Evolutionary conservation across 2,329 filamentous ascomycete genomes (phyloP).

Genomic region (Aspergillus vadensis): DNA sequence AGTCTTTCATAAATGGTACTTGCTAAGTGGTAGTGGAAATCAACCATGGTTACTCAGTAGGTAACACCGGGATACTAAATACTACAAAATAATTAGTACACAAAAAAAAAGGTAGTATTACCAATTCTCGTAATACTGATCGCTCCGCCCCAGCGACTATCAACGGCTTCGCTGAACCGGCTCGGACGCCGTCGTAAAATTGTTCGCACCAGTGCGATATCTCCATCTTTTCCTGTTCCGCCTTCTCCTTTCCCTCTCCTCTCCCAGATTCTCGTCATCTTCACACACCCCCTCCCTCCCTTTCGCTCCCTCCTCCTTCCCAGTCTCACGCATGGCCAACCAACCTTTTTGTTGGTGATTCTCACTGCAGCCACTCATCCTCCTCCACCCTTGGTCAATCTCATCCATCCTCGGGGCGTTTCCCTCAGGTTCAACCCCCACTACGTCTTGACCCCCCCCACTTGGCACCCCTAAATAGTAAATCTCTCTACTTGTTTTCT

Average conservation of each 20-base stretch:
- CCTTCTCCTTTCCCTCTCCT: slow-evolving; percentile 9
- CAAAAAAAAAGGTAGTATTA: background rate
- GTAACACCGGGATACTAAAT: no score
- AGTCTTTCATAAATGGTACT: no score
- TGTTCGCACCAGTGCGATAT: slow-evolving; percentile 21
- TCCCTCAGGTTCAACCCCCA: slow-evolving; percentile 11
- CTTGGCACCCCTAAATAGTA: slow-evolving; percentile 19
- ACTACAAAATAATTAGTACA: no score
- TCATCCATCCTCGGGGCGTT: background rate
- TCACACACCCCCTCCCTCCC: background rate
- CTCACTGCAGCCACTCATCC: background rate
- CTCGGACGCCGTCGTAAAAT: slow-evolving; percentile 24
- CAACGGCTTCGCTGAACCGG: slow-evolving; percentile 20
- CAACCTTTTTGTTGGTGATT: background rate
- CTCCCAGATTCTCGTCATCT: slow-evolving; percentile 3
- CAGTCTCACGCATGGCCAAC: background rate
- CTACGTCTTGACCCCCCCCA: slow-evolving; percentile 13
- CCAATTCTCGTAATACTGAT: background rate
- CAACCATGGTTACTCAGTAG: no score
- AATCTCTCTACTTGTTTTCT: slow-evolving; percentile 7
- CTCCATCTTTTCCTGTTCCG: slow-evolving; percentile 17
- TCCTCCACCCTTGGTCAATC: slow-evolving; percentile 4
- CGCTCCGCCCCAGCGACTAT: slow-evolving; percentile 12
- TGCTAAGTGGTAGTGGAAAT: no score
- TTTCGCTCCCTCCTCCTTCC: background rate